Evolutionary conservation across 345 rosid genomes (phyloP).

Genomic region (Boechera divaricarpa): DNA sequence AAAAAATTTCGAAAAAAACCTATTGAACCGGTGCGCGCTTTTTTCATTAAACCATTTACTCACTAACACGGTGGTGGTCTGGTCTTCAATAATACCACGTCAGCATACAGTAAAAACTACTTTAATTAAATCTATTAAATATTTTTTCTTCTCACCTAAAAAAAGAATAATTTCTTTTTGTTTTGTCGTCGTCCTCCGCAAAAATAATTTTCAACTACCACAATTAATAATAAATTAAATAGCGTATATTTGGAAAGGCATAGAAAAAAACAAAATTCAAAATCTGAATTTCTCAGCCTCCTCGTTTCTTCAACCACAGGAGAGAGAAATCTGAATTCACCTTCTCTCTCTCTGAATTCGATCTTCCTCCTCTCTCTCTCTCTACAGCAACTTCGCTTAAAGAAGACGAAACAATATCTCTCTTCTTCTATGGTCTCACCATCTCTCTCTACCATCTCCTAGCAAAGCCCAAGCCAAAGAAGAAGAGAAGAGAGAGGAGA

Average conservation of each 20-base stretch:
- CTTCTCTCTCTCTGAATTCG: conserved; percentile 21
- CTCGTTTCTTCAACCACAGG: conserved; percentile 41
- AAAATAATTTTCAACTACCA: conserved; percentile 42
- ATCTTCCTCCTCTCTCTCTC: conserved; percentile 34
- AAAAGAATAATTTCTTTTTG: background rate
- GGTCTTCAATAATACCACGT: conserved; percentile 10
- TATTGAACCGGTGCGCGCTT: conserved; percentile 8
- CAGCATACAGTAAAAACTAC: conserved; percentile 28
- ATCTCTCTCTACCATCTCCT: conserved; percentile 29
- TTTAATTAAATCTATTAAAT: background rate
- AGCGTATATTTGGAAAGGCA: conserved; percentile 5
- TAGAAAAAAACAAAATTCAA: conserved; percentile 35
- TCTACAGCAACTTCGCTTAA: conserved; percentile 64
- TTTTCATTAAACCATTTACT: conserved; percentile 11
- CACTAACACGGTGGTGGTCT: background rate
- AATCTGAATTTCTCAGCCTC: conserved; percentile 44
- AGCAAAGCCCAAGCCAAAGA: conserved; percentile 14
- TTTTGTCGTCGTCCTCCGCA: conserved; percentile 36
- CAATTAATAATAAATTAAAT: conserved; percentile 31
- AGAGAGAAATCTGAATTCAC: conserved; percentile 26
- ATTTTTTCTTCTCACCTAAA: background rate
- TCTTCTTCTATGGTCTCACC: conserved; percentile 36
- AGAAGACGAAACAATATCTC: conserved; percentile 68
- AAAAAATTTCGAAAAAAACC: background rate
- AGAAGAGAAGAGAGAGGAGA: conserved; percentile 6